A percentile compares a stretch with the other conserved stretches of the same genome.
phyloP scores from a whole-genome alignment of 2,329 filamentous ascomycete genomes.

The Esteya vermicola region DNA sequence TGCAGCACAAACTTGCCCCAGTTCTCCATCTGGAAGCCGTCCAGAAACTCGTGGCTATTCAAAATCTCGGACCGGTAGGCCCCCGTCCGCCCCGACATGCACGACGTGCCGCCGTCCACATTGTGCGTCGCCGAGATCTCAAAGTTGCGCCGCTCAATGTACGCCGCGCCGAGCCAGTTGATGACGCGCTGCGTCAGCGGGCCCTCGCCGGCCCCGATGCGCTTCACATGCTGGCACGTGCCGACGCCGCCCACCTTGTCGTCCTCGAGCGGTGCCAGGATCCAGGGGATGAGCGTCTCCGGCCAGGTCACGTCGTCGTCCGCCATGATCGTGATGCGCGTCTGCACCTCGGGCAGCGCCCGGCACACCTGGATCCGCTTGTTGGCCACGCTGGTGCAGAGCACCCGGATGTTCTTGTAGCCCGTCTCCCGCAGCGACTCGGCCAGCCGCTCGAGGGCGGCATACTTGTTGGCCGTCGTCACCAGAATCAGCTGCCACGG shows the following conservation, averaged over 20 bases:
- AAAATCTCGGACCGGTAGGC: conserved; percentile 85
- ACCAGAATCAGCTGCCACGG: conserved; percentile 69
- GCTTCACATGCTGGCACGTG: conserved; percentile 75
- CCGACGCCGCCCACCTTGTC: conserved; percentile 74
- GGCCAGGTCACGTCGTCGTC: conserved; percentile 96
- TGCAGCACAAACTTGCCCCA: conserved; percentile 85
- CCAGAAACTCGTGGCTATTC: conserved; percentile 69
- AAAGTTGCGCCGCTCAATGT: conserved; percentile 89
- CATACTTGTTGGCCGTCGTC: conserved; percentile 68
- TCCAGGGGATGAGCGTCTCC: conserved; percentile 72
- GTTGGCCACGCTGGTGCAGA: conserved; percentile 75
- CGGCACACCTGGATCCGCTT: conserved; percentile 89
- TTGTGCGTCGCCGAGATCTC: conserved; percentile 93
- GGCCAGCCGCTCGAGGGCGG: conserved; percentile 52
- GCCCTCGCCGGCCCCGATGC: conserved; percentile 41
- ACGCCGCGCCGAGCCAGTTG: conserved; percentile 84
- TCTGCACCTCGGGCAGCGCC: conserved; percentile 73
- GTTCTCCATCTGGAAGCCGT: conserved; percentile 82
- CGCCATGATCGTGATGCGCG: conserved; percentile 77
- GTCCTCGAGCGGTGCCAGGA: conserved; percentile 84
- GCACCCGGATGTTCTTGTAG: conserved; percentile 52
- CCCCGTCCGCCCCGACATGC: conserved; percentile 87
- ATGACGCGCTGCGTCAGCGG: conserved; percentile 51
- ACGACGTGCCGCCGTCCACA: conserved; percentile 90
- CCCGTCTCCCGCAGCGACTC: conserved; percentile 31